A percentile compares a stretch with the other conserved stretches of the same genome.
Evolutionary conservation across 1,139 yeast genomes (phyloP).

Genomic region (Saccharomycopsis crataegensis): DNA sequence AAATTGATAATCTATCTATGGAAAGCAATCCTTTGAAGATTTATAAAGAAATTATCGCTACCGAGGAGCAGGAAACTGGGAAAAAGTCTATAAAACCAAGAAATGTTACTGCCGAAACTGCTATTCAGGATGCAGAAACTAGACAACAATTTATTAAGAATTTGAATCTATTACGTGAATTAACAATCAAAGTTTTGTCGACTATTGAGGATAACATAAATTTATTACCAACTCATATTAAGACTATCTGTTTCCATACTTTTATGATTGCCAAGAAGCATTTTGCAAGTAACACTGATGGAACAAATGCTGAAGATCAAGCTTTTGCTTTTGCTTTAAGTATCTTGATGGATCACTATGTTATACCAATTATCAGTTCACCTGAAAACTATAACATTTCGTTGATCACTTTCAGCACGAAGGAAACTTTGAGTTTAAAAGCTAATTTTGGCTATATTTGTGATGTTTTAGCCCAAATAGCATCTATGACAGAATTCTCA

Average conservation of each 20-base stretch:
- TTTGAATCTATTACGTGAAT: constrained; percentile 67
- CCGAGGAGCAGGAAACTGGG: constrained; percentile 39
- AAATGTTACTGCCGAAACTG: constrained; percentile 50
- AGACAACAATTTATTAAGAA: constrained; percentile 63
- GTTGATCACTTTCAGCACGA: constrained; percentile 25
- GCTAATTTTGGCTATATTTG: constrained; percentile 53
- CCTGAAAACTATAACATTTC: constrained; percentile 62
- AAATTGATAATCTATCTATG: constrained; percentile 52
- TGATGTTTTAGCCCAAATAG: constrained; percentile 57
- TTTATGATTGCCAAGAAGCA: constrained; percentile 31
- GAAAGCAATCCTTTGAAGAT: constrained; percentile 79
- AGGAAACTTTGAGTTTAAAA: constrained; percentile 29
- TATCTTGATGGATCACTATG: constrained; percentile 54
- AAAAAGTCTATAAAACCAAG: constrained; percentile 36
- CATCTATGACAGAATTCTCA: constrained; percentile 58
- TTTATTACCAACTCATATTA: constrained; percentile 58
- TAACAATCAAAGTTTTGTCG: constrained; percentile 50
- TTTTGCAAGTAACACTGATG: constrained; percentile 46
- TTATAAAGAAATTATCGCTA: constrained; percentile 40
- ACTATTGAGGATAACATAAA: constrained; percentile 37
- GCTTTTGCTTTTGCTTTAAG: constrained; percentile 31
- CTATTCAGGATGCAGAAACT: constrained; percentile 73
- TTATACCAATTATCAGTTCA: constrained; percentile 55
- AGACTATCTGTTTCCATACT: constrained; percentile 34
- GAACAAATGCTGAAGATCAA: constrained; percentile 32